A percentile compares a stretch with the other conserved stretches of the same genome.
These are phyloP conservation scores for Diversispora epigaea DNA, from an alignment of 192 early-diverging fungal species.

Conservation along the genomic window DNA sequence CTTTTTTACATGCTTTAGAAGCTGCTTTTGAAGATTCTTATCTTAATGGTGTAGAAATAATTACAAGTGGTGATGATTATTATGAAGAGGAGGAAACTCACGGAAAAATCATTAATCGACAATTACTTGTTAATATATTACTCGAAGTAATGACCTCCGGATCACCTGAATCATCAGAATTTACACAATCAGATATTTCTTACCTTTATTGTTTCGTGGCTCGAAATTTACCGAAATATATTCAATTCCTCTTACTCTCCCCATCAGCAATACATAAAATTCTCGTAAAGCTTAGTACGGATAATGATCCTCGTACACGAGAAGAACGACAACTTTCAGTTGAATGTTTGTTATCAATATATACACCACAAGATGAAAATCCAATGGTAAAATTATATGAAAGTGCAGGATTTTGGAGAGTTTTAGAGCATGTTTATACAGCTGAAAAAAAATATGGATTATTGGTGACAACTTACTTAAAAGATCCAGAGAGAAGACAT, in stretches of 20 bases:
- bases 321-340: conserved; percentile 56
- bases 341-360: conserved; percentile 52
- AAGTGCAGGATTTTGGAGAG: conserved; percentile 57
- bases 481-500: conserved; percentile 49
- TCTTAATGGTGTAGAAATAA: conserved; percentile 52
- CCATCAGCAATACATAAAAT: conserved; percentile 55
- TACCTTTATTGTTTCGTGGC: conserved; percentile 60
- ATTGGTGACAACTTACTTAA: conserved; percentile 54
- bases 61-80: conserved; percentile 37
- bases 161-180: conserved; percentile 38
- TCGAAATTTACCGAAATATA: conserved; percentile 53
- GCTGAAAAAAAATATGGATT: conserved; percentile 56
- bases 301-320: conserved; percentile 47
- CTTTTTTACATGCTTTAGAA: conserved; percentile 53
- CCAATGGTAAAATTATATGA: conserved; percentile 53
- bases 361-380: conserved; percentile 53
- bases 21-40: conserved; percentile 61
- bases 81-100: conserved; percentile 49
- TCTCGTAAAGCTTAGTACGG: conserved; percentile 45
- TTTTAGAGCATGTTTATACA: conserved; percentile 56
- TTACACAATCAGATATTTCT: conserved; percentile 40
- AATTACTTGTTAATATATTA: conserved; percentile 60
- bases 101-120: conserved; percentile 55
- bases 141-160: conserved; percentile 54
- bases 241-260: conserved; percentile 55